A percentile compares a stretch with the other conserved stretches of the same genome.
phyloP scores from a whole-genome alignment of 2,329 filamentous ascomycete species.

The Fusarium avenaceum region DNA sequence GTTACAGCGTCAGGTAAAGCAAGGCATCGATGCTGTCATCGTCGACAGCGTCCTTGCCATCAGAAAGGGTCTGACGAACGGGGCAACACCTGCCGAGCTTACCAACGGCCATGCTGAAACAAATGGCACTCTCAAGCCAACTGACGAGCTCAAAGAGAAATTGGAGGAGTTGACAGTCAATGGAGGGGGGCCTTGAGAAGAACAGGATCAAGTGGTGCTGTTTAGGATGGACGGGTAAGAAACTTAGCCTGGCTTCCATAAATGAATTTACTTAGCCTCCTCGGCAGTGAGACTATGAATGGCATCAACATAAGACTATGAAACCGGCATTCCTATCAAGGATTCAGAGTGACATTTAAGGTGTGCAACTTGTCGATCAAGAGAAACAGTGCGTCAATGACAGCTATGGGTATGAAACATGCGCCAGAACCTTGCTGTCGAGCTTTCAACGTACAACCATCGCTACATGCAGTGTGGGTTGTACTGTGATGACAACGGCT shows the following conservation, averaged over 20 bases:
- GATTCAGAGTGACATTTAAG: conserved; percentile 2
- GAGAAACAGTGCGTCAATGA: conserved; percentile 4
- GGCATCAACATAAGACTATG: conserved; percentile 8
- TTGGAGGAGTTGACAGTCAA: conserved; percentile 44
- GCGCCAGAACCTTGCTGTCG: background rate
- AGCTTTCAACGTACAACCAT: conserved; percentile 8
- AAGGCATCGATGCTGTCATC: conserved; percentile 98
- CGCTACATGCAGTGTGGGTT: conserved; percentile 27
- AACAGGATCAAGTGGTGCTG: conserved; percentile 13
- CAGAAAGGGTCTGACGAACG: conserved; percentile 82
- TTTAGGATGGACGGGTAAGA: conserved; percentile 22
- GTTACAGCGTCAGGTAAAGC: conserved; percentile 83
- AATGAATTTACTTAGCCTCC: conserved; percentile 23
- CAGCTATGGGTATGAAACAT: background rate
- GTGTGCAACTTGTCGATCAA: background rate
- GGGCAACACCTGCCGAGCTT: conserved; percentile 40
- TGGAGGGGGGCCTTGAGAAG: conserved; percentile 33
- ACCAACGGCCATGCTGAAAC: conserved; percentile 26
- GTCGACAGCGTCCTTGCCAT: conserved; percentile 96
- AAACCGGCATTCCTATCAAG: conserved; percentile 1
- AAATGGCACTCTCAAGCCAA: conserved; percentile 37
- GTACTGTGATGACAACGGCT: conserved; percentile 19
- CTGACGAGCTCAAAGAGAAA: conserved; percentile 36
- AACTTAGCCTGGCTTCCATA: conserved; percentile 2
- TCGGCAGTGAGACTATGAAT: conserved; percentile 8